Evolutionary conservation across 1,284 basidiomycete genomes (phyloP), one percentile per base, ranked within the genome.

Genomic region (Schizophyllum commune): DNA sequence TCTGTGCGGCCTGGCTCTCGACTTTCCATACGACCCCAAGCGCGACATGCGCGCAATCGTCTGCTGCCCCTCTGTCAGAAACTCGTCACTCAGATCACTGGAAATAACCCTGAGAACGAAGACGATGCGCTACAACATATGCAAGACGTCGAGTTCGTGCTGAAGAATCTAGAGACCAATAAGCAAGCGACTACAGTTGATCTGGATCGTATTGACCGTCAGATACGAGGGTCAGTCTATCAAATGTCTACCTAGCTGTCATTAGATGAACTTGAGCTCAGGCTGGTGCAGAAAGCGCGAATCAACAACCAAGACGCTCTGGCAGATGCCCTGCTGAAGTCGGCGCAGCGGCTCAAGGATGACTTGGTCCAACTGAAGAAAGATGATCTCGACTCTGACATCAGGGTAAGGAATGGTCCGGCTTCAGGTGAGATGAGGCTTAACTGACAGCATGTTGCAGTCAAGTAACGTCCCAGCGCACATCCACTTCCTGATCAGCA

Each of bases 401-500:
- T 27, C 4, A 55, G 53, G 11, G 53, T 51, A n/a, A 51, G n/a
- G 47, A n/a, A 51, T n/a, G 47, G n/a, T 51, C 11, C 11, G 11
- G n/a, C 11, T 11, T n/a, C 47, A 51, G 47, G n/a, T 51, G 11
- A n/a, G n/a, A 11, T n/a, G 47, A n/a, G n/a, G n/a, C n/a, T n/a
- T n/a, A n/a, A n/a, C n/a, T 51, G 11, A 51, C 85, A 68, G 85
- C 84, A 64, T 64, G 69, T 57, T 60, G 58, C 47, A 88, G 87
- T 69, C 74, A 58, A 79, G 83, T 13, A 82, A 75, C 58, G 73
- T 91, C 32, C 85, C 88, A 2, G 83, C 84, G 66, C 88, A 91
- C 71, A 69, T 92, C 4, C 86, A 88, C 61, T 76, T 91, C 56
- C 75, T 91, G 59, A 89, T 90, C 71, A 64, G 81, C 67, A 75